Evolutionary conservation across 1,139 yeast genomes (phyloP).

Genomic region (Taiozyma sp.): DNA sequence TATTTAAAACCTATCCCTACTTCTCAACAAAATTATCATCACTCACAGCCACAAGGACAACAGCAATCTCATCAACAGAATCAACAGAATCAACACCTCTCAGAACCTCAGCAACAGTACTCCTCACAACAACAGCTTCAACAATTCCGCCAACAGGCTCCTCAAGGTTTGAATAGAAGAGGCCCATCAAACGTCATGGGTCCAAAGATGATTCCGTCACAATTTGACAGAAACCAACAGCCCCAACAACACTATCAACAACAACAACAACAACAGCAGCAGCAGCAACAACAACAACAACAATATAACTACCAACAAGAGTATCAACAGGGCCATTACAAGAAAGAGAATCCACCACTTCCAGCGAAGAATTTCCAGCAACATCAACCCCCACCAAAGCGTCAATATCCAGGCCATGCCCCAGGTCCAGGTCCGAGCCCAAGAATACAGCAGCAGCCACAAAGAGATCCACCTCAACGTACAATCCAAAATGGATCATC

Average conservation of each 20-base stretch:
- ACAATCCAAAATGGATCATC: not conserved
- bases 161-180: not conserved
- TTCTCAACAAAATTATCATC: not conserved
- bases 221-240: not conserved
- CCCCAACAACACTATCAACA: not conserved
- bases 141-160: not conserved
- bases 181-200: not conserved
- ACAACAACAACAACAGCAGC: not conserved
- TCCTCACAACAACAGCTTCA: not conserved
- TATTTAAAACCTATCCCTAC: not conserved
- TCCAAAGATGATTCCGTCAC: not conserved
- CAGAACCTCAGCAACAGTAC: not conserved
- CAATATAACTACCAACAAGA: not conserved
- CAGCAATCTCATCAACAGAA: not conserved
- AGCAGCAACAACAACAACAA: not conserved
- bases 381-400: not conserved
- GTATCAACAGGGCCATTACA: not conserved
- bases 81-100: not conserved
- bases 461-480: not conserved
- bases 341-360: not conserved
- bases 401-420: not conserved
- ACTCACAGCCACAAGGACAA: not conserved
- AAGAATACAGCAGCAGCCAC: not conserved
- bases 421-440: not conserved
- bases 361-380: not conserved